Evolutionary conservation across 2,329 filamentous ascomycete genomes (phyloP).

Genomic region (Stachybotrys chartarum): DNA sequence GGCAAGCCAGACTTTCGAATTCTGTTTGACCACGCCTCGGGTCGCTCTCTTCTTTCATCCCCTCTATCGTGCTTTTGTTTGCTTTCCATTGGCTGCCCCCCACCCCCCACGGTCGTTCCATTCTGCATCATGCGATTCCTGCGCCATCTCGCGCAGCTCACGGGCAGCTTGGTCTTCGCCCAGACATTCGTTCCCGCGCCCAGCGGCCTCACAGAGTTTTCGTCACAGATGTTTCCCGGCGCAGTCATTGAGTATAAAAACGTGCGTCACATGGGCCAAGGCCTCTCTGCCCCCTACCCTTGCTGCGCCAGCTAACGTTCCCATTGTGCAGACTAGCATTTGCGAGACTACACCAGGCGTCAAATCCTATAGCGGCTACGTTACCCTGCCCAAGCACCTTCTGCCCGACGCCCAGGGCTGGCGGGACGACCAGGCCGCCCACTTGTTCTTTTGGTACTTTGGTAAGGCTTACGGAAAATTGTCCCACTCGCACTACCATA

Average conservation of each 20-base stretch:
- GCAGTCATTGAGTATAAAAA: slow-evolving; percentile 15
- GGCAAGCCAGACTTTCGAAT: too few species aligned
- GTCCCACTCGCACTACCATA: background rate
- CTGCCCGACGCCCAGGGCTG: slow-evolving; percentile 17
- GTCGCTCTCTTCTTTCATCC: too few species aligned
- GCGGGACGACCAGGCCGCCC: slow-evolving; percentile 6
- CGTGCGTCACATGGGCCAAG: slow-evolving; percentile 1
- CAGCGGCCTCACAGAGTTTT: background rate
- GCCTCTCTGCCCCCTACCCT: background rate
- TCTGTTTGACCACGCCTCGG: too few species aligned
- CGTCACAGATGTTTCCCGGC: slow-evolving; percentile 6
- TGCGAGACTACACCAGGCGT: slow-evolving; percentile 15
- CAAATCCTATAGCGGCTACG: slow-evolving; percentile 14
- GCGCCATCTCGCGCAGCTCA: background rate
- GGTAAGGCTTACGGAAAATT: slow-evolving; percentile 6
- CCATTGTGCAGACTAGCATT: slow-evolving; percentile 7
- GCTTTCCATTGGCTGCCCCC: background rate
- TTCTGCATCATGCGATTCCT: background rate
- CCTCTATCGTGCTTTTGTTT: background rate
- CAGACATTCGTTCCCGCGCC: slow-evolving; percentile 3
- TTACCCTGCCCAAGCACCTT: slow-evolving; percentile 11
- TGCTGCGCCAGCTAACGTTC: background rate
- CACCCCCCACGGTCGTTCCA: background rate
- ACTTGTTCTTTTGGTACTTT: slow-evolving; percentile 39
- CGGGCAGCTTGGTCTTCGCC: background rate